Conservation (phyloP, 2,329 filamentous ascomycete species). For the Lojkania enalia region DNA sequence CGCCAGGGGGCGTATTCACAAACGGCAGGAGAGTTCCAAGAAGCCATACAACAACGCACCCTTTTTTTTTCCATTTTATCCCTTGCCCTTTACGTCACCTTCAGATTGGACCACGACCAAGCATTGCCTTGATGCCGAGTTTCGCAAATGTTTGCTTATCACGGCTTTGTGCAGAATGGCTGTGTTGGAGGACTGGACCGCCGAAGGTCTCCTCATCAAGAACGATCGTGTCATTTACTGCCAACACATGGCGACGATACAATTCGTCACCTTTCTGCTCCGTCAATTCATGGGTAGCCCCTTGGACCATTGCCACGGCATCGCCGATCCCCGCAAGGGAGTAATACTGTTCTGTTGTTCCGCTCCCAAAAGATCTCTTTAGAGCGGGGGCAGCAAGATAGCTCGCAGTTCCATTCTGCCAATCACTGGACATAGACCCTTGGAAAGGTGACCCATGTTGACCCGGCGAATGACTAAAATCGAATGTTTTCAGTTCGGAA, state of each 20-base stretch:
- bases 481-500: constrained; percentile 63
- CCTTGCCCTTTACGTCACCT: constrained; percentile 5
- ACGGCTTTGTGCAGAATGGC: constrained; percentile 6
- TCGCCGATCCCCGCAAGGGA: constrained; percentile 54
- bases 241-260: constrained; percentile 61
- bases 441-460: constrained; percentile 24
- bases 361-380: constrained; percentile 56
- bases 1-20: too few species aligned
- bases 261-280: constrained; percentile 44
- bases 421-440: constrained; percentile 54
- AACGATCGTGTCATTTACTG: constrained; percentile 58
- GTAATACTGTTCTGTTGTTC: constrained; percentile 61
- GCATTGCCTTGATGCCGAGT: constrained; percentile 25
- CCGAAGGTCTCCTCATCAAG: constrained; percentile 50
- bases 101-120: constrained; percentile 34
- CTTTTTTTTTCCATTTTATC: constrained; percentile 3
- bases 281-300: constrained; percentile 8
- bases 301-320: constrained; percentile 14
- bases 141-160: constrained; percentile 28
- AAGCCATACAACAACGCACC: too few species aligned
- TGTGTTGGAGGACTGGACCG: constrained; percentile 14
- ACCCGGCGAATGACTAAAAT: constrained; percentile 28
- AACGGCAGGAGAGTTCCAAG: too few species aligned
- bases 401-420: constrained; percentile 60
- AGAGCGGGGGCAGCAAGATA: constrained; percentile 56